Percentiles rank a stretch among this genome's conserved stretches.
phyloP scores from a whole-genome alignment of 257 asterid genomes.

The Penstemon eatonii region DNA sequence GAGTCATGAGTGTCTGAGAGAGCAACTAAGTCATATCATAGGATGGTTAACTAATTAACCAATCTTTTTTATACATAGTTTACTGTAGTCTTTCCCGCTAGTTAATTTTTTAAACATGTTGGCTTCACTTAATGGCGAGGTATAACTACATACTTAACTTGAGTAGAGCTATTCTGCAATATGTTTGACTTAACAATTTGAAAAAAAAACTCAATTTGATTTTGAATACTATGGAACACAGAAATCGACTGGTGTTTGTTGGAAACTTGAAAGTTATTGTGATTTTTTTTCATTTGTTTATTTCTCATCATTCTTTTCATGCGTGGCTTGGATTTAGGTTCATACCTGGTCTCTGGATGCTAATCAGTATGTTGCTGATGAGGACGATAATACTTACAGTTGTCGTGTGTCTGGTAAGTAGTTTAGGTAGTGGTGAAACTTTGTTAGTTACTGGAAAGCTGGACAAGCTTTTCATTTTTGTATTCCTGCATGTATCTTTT shows the following conservation, averaged over 20 bases:
- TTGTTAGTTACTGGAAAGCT: constrained; percentile 2
- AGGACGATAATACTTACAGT: constrained; percentile 88
- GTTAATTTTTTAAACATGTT: neutral
- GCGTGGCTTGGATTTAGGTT: constrained; percentile 47
- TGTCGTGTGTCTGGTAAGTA: constrained; percentile 94
- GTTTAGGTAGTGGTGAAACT: constrained; percentile 21
- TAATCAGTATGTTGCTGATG: constrained; percentile 94
- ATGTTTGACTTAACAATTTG: constrained; percentile 11
- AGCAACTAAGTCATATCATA: neutral
- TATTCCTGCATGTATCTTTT: constrained; percentile 3
- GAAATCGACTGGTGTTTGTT: constrained; percentile 1
- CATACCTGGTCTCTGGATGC: constrained; percentile 91
- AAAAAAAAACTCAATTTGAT: constrained; percentile 12
- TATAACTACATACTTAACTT: constrained; percentile 2
- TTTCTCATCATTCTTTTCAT: constrained; percentile 23
- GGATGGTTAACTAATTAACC: neutral
- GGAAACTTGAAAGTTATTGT: constrained; percentile 5
- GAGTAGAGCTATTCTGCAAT: constrained; percentile 1
- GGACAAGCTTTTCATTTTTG: constrained; percentile 13
- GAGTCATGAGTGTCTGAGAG: neutral
- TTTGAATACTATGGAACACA: neutral
- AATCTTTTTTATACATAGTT: neutral
- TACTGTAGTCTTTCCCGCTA: neutral
- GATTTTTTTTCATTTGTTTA: constrained; percentile 17
- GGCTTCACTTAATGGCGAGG: too few relatives aligned